Base-by-base conservation (phyloP, 345 rosid genomes). In the Linum usitatissimum region DNA sequence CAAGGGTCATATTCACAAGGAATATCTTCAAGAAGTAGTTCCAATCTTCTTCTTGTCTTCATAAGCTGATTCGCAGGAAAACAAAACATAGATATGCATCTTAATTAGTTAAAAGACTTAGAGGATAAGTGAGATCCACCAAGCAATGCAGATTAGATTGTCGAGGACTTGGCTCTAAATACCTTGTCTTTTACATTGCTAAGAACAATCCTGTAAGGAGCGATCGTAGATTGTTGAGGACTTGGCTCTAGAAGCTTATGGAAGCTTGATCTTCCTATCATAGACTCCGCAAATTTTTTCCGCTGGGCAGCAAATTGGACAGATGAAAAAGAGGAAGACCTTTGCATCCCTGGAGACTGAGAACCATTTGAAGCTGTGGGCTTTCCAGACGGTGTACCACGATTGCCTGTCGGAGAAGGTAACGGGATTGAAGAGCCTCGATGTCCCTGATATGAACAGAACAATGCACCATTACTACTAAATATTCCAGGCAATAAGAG, bases 211-310 rank as follows among this genome's bases (percentile, higher is more conserved):
- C 97, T 80, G 58, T 93, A 90, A 58, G 99, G 97, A 76, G 96
- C 93, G 63, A 86, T 78, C 68, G 90, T 88, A 49, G 99, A 86
- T 60, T 63, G 88, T 74, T 80, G 75, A 71, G 94, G 84, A 60
- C 90, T 85, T 72, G 99, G 99, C 75, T 93, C 99, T 62, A 93
- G 79, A 77, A 93, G 94, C 77, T 87, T 93, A 64, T 84, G 99
- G 76, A 93, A 90, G 78, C 96, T 90, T 63, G 88, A 81, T 76
- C 86, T 81, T 70, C 96, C 99, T 51, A 86, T 73, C 60, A 83
- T 80, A 61, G 97, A 79, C 64, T 93, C 97, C 6, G 88, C 83
- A 68, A 81, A 87, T 15, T 84, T 66, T 79, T 90, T 90, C 75
- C 86, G 80, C 65, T 90, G 98, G 18, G 80, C 81, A 65, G 79